Evolutionary conservation across 371 early-diverging fungal genomes (phyloP).

Genomic region (Sanchytrium tribonematis): DNA sequence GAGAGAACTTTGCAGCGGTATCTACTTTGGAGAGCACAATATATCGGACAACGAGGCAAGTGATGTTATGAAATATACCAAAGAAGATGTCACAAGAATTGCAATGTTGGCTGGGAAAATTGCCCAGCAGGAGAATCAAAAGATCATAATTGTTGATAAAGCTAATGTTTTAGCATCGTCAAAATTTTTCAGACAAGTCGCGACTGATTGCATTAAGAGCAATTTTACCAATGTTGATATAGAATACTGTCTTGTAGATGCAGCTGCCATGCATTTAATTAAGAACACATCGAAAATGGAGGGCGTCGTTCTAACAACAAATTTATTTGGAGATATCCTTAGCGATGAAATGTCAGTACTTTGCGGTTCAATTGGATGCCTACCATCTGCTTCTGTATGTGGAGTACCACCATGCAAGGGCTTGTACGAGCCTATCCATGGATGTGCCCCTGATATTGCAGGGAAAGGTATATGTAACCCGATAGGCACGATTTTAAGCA

Average conservation of each 20-base stretch:
- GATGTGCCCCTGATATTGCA: constrained; percentile 90
- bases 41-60: constrained; percentile 52
- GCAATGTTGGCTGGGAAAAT: constrained; percentile 66
- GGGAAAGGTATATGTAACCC: constrained; percentile 82
- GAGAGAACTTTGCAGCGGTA: constrained; percentile 79
- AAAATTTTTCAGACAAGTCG: constrained; percentile 72
- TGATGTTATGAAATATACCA: constrained; percentile 8
- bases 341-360: constrained; percentile 56
- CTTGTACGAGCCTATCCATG: constrained; percentile 90
- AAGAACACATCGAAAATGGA: constrained; percentile 60
- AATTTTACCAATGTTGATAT: constrained; percentile 58
- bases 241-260: constrained; percentile 71
- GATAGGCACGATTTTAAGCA: constrained; percentile 77
- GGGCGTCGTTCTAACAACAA: constrained; percentile 80
- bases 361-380: constrained; percentile 67
- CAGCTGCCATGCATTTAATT: constrained; percentile 85
- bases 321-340: constrained; percentile 30
- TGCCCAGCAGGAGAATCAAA: constrained; percentile 15
- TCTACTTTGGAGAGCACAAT: constrained; percentile 77
- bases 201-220: constrained; percentile 45
- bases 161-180: constrained; percentile 91
- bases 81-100: constrained; percentile 73
- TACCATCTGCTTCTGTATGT: constrained; percentile 67
- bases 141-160: constrained; percentile 60
- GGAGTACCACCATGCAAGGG: constrained; percentile 43